A percentile compares a stretch with the other conserved stretches of the same genome.
phyloP scores from a whole-genome alignment of 2,329 filamentous ascomycete species.

The Aspergillus ustus region DNA sequence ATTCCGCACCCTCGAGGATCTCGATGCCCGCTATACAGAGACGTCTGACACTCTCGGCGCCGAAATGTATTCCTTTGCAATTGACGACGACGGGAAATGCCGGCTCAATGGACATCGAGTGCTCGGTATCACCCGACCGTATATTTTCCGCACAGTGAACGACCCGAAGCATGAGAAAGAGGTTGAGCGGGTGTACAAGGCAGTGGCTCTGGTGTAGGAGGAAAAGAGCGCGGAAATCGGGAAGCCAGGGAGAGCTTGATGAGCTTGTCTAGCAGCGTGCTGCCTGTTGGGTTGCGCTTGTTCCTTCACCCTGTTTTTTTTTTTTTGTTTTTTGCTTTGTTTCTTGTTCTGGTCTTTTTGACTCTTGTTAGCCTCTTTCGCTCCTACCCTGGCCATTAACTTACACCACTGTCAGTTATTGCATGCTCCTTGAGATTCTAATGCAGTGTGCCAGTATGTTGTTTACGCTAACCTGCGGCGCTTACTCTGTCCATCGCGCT shows the following conservation, averaged over 20 bases:
- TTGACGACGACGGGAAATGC: background rate
- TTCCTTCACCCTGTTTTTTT: no score
- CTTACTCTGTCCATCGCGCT: no score
- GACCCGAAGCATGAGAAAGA: background rate
- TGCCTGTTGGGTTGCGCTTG: no score
- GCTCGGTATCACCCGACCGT: background rate
- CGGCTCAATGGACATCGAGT: background rate
- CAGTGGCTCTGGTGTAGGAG: background rate
- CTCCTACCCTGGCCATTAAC: no score
- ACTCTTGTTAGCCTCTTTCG: no score
- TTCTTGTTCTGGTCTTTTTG: no score
- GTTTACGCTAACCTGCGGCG: no score
- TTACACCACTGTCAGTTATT: no score
- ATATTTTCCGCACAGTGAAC: slow-evolving; percentile 1
- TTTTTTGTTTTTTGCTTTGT: no score
- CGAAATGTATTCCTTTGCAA: background rate
- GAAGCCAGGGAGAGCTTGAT: background rate
- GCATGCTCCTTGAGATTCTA: no score
- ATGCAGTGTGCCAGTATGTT: no score
- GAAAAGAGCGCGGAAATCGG: background rate
- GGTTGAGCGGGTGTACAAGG: background rate
- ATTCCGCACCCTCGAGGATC: background rate
- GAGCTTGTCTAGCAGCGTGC: no score
- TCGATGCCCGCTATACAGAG: background rate
- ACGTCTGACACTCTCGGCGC: background rate